A percentile compares a stretch with the other conserved stretches of the same genome.
Conservation (phyloP, 305 asterid genomes). For the Fraxinus angustifolia region DNA sequence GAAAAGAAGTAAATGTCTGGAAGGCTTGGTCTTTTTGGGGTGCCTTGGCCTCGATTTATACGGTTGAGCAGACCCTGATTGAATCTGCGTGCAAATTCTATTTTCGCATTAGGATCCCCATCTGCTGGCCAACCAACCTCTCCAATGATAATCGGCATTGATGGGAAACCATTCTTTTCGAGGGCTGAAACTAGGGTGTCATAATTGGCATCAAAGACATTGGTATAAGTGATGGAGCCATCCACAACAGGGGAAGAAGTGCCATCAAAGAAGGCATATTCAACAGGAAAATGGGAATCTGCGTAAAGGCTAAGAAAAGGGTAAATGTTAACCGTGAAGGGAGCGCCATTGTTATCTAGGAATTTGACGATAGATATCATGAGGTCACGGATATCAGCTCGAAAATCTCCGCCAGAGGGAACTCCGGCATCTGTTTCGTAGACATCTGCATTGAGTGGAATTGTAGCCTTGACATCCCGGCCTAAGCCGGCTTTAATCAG, state of each 20-base stretch:
- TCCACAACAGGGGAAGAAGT: conserved; percentile 48
- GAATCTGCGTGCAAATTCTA: conserved; percentile 55
- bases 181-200: conserved; percentile 74
- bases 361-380: conserved; percentile 62
- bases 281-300: conserved; percentile 65
- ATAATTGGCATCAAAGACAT: conserved; percentile 81
- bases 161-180: conserved; percentile 62
- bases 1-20: conserved; percentile 68
- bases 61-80: conserved; percentile 66
- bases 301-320: conserved; percentile 77
- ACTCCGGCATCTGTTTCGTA: conserved; percentile 50
- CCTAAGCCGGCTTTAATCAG: conserved; percentile 77
- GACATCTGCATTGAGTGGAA: conserved; percentile 81
- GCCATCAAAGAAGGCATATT: conserved; percentile 70
- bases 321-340: conserved; percentile 71
- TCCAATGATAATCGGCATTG: conserved; percentile 60
- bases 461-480: conserved; percentile 66
- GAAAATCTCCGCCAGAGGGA: conserved; percentile 69
- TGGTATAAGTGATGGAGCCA: conserved; percentile 51
- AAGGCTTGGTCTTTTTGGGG: conserved; percentile 57
- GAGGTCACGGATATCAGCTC: conserved; percentile 54
- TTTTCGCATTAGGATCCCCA: conserved; percentile 58
- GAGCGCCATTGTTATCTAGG: conserved; percentile 54
- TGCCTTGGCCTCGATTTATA: conserved; percentile 52
- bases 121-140: conserved; percentile 94